Conservation (phyloP, 2,329 filamentous ascomycete species). For the Trichoderma pleuroti region DNA sequence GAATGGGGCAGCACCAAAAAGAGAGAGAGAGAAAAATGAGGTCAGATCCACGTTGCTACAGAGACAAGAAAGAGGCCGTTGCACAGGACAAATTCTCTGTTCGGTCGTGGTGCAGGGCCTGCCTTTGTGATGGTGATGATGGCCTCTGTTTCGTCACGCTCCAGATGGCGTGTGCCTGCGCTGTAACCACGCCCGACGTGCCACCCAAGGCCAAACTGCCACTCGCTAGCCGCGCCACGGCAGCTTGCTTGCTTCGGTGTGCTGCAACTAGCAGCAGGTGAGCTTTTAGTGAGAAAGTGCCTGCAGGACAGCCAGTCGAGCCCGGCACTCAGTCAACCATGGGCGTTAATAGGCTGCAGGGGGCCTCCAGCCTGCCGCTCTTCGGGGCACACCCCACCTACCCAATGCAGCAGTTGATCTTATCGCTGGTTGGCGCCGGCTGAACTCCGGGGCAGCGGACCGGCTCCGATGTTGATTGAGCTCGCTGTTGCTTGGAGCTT, state of each 20-base stretch:
- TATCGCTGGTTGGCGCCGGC: conserved; percentile 13
- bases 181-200: neutral
- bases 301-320: neutral
- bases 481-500: neutral
- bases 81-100: neutral
- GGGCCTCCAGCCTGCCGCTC: neutral
- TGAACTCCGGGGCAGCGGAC: conserved; percentile 14
- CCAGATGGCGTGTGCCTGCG: neutral
- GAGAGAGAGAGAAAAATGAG: neutral
- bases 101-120: neutral
- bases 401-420: conserved; percentile 14
- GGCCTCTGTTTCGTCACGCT: neutral
- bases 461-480: too few species aligned
- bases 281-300: conserved; percentile 8
- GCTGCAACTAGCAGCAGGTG: conserved; percentile 2
- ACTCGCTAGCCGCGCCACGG: neutral
- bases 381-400: conserved; percentile 15
- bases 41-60: conserved; percentile 13
- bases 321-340: neutral
- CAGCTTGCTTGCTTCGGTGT: conserved; percentile 5
- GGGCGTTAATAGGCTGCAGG: conserved; percentile 14
- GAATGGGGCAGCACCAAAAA: neutral
- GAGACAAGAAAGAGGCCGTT: neutral
- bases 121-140: neutral
- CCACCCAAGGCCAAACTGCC: neutral